These are phyloP conservation scores for Botrytis cinerea DNA, from an alignment of 2,329 filamentous ascomycete genomes.

Conservation along the genomic window DNA sequence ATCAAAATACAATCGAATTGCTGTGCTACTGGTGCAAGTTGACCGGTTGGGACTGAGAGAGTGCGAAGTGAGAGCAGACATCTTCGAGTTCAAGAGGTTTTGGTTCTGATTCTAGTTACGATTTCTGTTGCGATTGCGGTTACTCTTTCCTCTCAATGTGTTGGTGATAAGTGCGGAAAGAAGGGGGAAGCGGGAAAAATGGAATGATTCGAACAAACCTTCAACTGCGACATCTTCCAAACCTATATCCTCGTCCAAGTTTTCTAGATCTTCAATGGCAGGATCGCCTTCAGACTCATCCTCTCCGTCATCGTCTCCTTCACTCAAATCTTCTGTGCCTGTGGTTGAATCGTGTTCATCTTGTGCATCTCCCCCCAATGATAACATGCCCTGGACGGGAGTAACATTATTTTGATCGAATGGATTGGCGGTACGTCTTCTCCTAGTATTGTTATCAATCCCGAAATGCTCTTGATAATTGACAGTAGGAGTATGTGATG, in stretches of 20 bases:
- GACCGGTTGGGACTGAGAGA: not conserved
- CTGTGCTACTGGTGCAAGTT: not conserved
- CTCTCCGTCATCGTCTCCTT: slow-evolving; percentile 19
- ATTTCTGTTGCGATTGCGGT: not conserved
- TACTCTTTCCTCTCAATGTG: not conserved
- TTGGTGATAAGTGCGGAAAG: not conserved
- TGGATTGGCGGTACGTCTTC: slow-evolving; percentile 13
- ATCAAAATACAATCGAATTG: not conserved
- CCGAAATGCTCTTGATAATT: slow-evolving; percentile 23
- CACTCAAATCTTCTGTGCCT: slow-evolving; percentile 1
- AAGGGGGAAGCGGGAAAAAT: not conserved
- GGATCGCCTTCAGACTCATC: slow-evolving; percentile 24
- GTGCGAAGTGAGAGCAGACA: not conserved
- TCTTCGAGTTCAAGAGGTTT: not conserved
- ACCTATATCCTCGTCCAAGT: slow-evolving; percentile 24
- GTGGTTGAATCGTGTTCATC: slow-evolving; percentile 8
- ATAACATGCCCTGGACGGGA: not conserved
- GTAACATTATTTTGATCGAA: slow-evolving; percentile 4
- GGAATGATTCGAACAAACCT: slow-evolving; percentile 20
- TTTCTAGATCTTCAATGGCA: not conserved
- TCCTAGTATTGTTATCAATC: slow-evolving; percentile 1
- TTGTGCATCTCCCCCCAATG: not conserved
- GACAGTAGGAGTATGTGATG: slow-evolving; percentile 2
- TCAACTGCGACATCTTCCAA: slow-evolving; percentile 23
- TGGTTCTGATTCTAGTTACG: not conserved